These are phyloP conservation scores for Phaeotremella fagi DNA, from an alignment of 768 basidiomycete genomes.

Conservation along the genomic window DNA sequence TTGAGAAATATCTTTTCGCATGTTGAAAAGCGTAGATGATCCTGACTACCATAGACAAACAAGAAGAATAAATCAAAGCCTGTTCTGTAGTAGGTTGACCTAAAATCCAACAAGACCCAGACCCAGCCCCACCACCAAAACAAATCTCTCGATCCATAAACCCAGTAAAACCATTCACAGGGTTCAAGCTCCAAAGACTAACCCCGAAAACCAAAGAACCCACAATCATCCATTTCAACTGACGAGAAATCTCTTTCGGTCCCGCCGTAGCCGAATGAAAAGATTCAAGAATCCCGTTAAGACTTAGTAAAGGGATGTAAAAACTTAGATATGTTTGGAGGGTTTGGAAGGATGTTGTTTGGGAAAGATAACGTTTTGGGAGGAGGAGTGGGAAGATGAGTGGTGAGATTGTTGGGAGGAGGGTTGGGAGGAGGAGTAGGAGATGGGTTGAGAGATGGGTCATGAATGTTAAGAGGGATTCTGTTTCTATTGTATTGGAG, in stretches of 20 bases:
- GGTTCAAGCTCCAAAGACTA: constrained; percentile 53
- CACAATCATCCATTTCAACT: constrained; percentile 70
- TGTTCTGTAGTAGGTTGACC: constrained; percentile 18
- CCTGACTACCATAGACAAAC: constrained; percentile 34
- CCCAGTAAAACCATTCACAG: too few relatives aligned
- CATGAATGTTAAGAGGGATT: constrained; percentile 53
- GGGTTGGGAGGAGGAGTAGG: constrained; percentile 65
- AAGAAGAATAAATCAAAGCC: constrained; percentile 31
- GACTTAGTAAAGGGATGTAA: constrained; percentile 82
- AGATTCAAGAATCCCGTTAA: constrained; percentile 89
- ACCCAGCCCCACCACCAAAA: constrained; percentile 54
- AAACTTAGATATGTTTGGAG: constrained; percentile 68
- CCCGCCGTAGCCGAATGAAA: constrained; percentile 77
- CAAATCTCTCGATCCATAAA: too few relatives aligned
- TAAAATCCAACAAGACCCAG: constrained; percentile 24
- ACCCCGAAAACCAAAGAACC: constrained; percentile 68
- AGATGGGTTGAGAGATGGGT: constrained; percentile 64
- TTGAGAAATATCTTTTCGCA: constrained; percentile 1
- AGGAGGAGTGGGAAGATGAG: constrained; percentile 66
- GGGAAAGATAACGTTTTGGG: constrained; percentile 53
- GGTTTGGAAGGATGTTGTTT: constrained; percentile 73
- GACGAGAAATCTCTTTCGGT: constrained; percentile 61
- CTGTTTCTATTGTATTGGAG: constrained; percentile 49
- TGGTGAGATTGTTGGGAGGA: constrained; percentile 70
- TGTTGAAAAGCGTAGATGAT: constrained; percentile 36